Percentiles rank a stretch among this genome's conserved stretches.
phyloP scores from a whole-genome alignment of 257 asterid genomes.

The Solanum virginianum region DNA sequence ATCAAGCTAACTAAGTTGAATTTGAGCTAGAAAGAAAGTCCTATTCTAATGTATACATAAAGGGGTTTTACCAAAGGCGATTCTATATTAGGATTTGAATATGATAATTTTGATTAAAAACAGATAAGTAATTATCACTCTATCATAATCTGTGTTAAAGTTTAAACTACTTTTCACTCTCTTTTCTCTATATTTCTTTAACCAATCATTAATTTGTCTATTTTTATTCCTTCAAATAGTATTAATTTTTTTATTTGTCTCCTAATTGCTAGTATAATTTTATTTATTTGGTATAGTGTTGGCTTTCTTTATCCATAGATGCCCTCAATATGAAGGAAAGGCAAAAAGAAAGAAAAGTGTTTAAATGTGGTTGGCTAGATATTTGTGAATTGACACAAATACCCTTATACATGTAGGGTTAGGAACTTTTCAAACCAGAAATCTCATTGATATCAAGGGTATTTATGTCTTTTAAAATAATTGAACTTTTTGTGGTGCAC shows the following conservation, averaged over 20 bases:
- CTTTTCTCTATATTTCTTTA: not conserved
- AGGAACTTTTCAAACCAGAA: not conserved
- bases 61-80: not conserved
- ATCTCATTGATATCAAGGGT: not conserved
- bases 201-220: not conserved
- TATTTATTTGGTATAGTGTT: not conserved
- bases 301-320: not conserved
- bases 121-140: not conserved
- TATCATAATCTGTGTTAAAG: not conserved
- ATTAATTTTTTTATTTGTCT: not conserved
- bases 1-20: not conserved
- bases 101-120: rapidly evolving
- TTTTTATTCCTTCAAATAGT: not conserved
- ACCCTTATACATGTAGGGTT: not conserved
- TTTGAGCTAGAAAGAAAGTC: not conserved
- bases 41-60: not conserved
- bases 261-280: not conserved
- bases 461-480: not conserved
- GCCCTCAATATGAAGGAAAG: not conserved
- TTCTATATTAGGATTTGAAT: not conserved
- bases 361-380: not conserved
- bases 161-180: not conserved
- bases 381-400: not conserved
- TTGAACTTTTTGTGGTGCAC: not conserved
- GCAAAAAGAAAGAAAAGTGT: not conserved